Base-by-base conservation (phyloP, 176 grass and related monocot species). In the Carex parvula region DNA sequence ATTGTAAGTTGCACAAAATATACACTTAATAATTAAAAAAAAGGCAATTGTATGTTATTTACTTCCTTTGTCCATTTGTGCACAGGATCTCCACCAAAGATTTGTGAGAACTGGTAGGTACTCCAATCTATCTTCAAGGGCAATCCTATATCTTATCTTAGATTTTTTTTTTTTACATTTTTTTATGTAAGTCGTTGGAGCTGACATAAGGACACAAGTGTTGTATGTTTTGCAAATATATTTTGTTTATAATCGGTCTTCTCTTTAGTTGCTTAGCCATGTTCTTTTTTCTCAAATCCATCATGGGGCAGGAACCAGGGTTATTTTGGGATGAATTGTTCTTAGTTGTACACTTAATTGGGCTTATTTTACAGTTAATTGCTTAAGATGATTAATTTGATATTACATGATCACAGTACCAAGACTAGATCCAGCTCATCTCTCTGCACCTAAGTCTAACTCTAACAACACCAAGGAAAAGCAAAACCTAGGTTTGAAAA, bases 21-120 rank as follows among this genome's bases (percentile, higher is more conserved):
- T 64, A 18, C 17, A 64, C 1, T n/a, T n/a, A 60, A 67, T 32
- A 79, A 33, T 52, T 44, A 50, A 8, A n/a, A n/a, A 83, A 70
- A 88, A 88, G n/a, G 46, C 26, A 73, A 16, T 30, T 73, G 21
- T 82, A 72, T 81, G 56, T 24, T 55, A 22, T 66, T 70, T 72
- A 30, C 13, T 50, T 62, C 80, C 26, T 52, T 18, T 88, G 48
- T 80, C 12, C 50, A 73, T 67, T 81, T 85, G 46, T 42, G 37
- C 87, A 84, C 87, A 98, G 96, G 96, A 98, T 81, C 76, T 95
- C 37, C 83, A 95, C 35, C 96, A 81, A 81, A 93, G 94, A 70
- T 88, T 92, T 32, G 62, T 73, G 35, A 91, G 82, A 86, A 89
- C 73, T 60, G 84, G 96, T 98, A 86, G 87, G 92, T 89, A 79